phyloP scores from a whole-genome alignment of 2,329 filamentous ascomycete genomes.

The Westerdykella ornata region DNA sequence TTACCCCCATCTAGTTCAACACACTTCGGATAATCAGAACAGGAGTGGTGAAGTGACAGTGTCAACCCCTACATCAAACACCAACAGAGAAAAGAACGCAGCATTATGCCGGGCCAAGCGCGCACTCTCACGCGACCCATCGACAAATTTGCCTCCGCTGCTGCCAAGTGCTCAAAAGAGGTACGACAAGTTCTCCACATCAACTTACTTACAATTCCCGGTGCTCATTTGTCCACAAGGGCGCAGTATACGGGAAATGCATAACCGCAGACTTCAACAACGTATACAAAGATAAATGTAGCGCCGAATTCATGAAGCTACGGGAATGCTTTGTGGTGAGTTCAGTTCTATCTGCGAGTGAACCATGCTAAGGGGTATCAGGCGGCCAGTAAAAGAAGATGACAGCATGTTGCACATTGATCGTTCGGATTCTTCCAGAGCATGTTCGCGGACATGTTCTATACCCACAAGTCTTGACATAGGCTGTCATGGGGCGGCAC shows the following conservation, averaged over 20 bases:
- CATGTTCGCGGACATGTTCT: neutral
- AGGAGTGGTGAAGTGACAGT: too few relatives aligned
- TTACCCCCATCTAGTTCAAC: too few relatives aligned
- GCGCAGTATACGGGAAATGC: constrained; percentile 82
- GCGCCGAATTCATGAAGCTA: constrained; percentile 72
- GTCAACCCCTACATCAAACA: too few relatives aligned
- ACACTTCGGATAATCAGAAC: too few relatives aligned
- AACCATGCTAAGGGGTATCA: constrained; percentile 9
- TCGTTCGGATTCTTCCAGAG: neutral
- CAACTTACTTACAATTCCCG: constrained; percentile 1
- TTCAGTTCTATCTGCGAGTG: neutral
- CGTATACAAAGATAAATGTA: constrained; percentile 84
- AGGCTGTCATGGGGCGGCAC: too few relatives aligned
- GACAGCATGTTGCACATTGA: constrained; percentile 1
- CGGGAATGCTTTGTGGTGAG: constrained; percentile 83
- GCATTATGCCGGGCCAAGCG: constrained; percentile 37
- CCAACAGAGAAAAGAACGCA: too few relatives aligned
- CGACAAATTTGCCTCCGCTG: constrained; percentile 61
- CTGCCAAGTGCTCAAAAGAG: constrained; percentile 60
- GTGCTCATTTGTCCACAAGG: constrained; percentile 45
- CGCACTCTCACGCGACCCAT: constrained; percentile 53
- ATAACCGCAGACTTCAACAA: constrained; percentile 85
- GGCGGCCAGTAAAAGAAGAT: constrained; percentile 29
- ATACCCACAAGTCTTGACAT: too few relatives aligned
- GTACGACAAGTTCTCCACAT: constrained; percentile 45